Evolutionary conservation across 805 yeast genomes (phyloP).

Genomic region (Saccharomycopsis fibuligera): DNA sequence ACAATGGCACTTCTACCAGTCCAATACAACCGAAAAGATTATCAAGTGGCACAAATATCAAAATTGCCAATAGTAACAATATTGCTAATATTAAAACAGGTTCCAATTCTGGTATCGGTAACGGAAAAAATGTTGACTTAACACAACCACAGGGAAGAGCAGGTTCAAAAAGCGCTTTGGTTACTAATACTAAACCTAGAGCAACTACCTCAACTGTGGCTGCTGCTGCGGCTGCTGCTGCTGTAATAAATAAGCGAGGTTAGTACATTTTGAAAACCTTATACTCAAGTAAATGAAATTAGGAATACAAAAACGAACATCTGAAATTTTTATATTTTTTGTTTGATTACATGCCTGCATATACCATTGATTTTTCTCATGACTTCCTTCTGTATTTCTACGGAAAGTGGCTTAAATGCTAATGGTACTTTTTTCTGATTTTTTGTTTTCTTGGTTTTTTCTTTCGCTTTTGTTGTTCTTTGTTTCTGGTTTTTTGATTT

Average conservation of each 20-base stretch:
- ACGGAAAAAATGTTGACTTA: neutral
- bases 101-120: neutral
- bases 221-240: slow-evolving; percentile 32
- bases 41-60: neutral
- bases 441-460: too few relatives aligned
- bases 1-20: slow-evolving; percentile 1
- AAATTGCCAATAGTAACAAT: neutral
- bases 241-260: slow-evolving; percentile 25
- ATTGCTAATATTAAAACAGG: neutral
- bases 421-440: too few relatives aligned
- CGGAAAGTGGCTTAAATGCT: too few relatives aligned
- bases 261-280: neutral
- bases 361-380: too few relatives aligned
- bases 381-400: too few relatives aligned
- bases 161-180: neutral
- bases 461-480: too few relatives aligned
- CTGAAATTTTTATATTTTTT: neutral
- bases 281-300: neutral
- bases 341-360: too few relatives aligned
- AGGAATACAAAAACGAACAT: neutral
- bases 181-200: neutral
- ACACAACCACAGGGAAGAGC: neutral
- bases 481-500: too few relatives aligned
- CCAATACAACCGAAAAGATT: neutral
- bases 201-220: slow-evolving; percentile 3